Evolutionary conservation across 805 yeast genomes (phyloP), one percentile per base, ranked within the genome.

Genomic region (Ogataea henricii): DNA sequence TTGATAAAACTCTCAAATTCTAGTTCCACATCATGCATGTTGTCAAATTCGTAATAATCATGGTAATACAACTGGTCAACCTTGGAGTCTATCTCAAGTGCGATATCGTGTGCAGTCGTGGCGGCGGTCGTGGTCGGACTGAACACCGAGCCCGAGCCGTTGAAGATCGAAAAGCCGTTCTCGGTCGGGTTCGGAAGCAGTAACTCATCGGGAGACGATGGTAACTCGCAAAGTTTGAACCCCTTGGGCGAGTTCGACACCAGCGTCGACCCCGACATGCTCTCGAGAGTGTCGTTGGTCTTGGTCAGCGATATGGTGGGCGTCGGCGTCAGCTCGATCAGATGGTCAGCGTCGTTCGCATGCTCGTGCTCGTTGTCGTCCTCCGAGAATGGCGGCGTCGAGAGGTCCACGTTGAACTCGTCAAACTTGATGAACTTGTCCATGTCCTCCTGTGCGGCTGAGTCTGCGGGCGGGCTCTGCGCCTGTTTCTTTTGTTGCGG

Each of bases 1-100:
- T 58, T 60, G 23, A 64, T 57, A 42, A 63, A 64, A 35, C 51
- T 60, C 38, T 64, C 66, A 52, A 62, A 63, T 39, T 61, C 67
- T 37, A 56, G 43, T 38, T 64, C 65, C 29, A 63, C 64, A 35
- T 54, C 60, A 45, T 51, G 47, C 33, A 50, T 10, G 30, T 49
- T 51, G 46, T 48, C 53, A 44, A 60, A 60, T 29, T 56, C 59
- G 49, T 56, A 60, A 39, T 51, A 57, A 39, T 59, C 64, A 33
- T 48, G 50, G 41, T 48, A 49, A 23, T 45, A 51, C 26, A 52
- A 46, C 40, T 47, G 51, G 36, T 47, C 48, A 23, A 44, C 41
- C 38, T 43, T 44, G 14, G 51, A 35, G n/a, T 47, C 50, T 20
- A 43, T n/a, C 38, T 43, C 43, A 23, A 29, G 35, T 6, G 22